A percentile compares a stretch with the other conserved stretches of the same genome.
These are phyloP conservation scores for Cladophialophora yegresii DNA, from an alignment of 2,329 filamentous ascomycete species.

Conservation along the genomic window DNA sequence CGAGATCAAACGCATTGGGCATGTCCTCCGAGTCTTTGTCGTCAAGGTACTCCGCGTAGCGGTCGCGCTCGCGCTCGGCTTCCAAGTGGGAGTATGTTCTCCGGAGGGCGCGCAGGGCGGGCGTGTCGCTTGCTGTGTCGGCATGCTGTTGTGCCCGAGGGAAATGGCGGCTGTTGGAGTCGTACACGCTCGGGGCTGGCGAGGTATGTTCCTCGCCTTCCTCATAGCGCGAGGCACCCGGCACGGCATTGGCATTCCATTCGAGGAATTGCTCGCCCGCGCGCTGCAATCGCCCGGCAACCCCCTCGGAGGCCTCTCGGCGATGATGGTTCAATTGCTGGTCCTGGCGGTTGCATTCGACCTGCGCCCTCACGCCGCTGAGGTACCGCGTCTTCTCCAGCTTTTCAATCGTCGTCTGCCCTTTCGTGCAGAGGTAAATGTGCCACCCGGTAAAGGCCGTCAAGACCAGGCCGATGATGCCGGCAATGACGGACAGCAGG, in stretches of 20 bases:
- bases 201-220: slow-evolving; percentile 69
- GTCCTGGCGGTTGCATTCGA: slow-evolving; percentile 65
- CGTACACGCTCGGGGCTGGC: slow-evolving; percentile 35
- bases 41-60: slow-evolving; percentile 81
- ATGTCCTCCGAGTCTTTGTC: slow-evolving; percentile 85
- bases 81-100: slow-evolving; percentile 52
- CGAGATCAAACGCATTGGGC: slow-evolving; percentile 91
- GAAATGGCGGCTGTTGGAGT: slow-evolving; percentile 9
- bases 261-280: slow-evolving; percentile 75
- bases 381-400: slow-evolving; percentile 95
- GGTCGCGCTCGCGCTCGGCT: slow-evolving; percentile 63
- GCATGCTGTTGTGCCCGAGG: neutral
- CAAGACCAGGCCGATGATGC: slow-evolving; percentile 87
- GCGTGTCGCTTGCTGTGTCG: slow-evolving; percentile 27
- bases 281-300: slow-evolving; percentile 53
- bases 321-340: slow-evolving; percentile 51
- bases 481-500: slow-evolving; percentile 79
- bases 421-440: slow-evolving; percentile 73
- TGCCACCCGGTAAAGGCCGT: slow-evolving; percentile 92
- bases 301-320: slow-evolving; percentile 40
- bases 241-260: slow-evolving; percentile 77
- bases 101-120: slow-evolving; percentile 54
- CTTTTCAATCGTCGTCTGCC: slow-evolving; percentile 93
- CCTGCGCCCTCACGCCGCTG: slow-evolving; percentile 70
- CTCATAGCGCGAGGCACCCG: slow-evolving; percentile 76